Base-by-base conservation (phyloP, 345 rosid genomes). In the Ceriops decandra region DNA sequence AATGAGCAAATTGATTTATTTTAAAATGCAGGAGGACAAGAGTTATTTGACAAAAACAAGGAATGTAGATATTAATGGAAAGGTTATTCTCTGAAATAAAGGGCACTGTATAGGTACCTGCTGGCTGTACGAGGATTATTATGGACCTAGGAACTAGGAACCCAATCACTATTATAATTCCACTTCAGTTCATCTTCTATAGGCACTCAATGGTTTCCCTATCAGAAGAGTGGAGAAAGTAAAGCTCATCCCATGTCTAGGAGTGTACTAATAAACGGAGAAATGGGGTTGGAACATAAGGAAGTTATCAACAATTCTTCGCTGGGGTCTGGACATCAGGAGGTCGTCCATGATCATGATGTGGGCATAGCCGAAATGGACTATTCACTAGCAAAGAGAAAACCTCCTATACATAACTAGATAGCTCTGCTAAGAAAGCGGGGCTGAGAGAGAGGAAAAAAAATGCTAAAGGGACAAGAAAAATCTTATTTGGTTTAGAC, bases 61-160 rank as follows among this genome's bases (percentile, higher is more conserved):
- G 47, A 46, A 21, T 57, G 68, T 32, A 6, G 77, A 8, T 11
- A 16, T 42, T 42, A 53, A 53, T 31, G 69, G 64, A 27, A 52
- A 61, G 26, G 26, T 22, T 24, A 47, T 24, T 30, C 33, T 42
- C 24, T 22, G 24, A 22, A 22, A 22, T 22, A 22, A 57, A 68
- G 66, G 60, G 5, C 59, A 68, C 19, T 63, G 77, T 27, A 47
- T 28, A 74, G 60, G 77, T 63, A 57, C 65, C 36, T 88, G 88
- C 46, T 77, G 68, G 73, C 75, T 86, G 64, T 88, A 89, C n/a
- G 89, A 87, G 82, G 88, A 89, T 75, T 85, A 87, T 63, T 69
- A 65, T 69, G 89, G 88, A 62, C 89, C 92, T 67, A 84, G 85
- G 63, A 71, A 65, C 21, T 90, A 87, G 77, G 80, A 61, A 63